Base-by-base conservation (phyloP, 805 yeast species). In the Zygosaccharomyces rouxii region DNA sequence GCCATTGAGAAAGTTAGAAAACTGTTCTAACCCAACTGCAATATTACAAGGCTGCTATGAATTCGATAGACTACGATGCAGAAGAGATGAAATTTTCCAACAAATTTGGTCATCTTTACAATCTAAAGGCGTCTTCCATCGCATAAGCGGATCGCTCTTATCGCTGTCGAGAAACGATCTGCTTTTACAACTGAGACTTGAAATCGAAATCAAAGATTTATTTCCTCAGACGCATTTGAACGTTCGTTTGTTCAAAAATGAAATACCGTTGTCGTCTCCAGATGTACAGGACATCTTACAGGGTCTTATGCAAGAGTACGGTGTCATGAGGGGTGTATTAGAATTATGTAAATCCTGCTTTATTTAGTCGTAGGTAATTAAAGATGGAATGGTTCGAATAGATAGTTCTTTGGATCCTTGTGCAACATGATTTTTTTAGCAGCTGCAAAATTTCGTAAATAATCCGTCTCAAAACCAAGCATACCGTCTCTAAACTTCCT, bases 381-480 rank as follows among this genome's bases (percentile, higher is more conserved):
- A 16, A 42, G 39, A 4, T 33, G 46, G 18, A 42, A 42, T 33
- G 46, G 46, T 14, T 22, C 46, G 39, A 23, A 30, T 10, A n/a
- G n/a, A 29, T 19, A 25, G 16, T 42, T 21, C 13, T 35, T 31
- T n/a, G 28, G 26, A 13, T 25, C 48, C 10, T 29, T 48, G 5
- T 47, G 35, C 11, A 62, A 35, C 42, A 63, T 30, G 44, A 52
- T 45, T 13, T 45, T 53, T 51, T 64, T 64, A 7, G 63, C 55
- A 6, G 56, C 56, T 16, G 52, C 55, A 38, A 64, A 55, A 31
- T 49, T 55, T 25, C 55, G 51, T 21, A 63, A 35, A 46, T 49
- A 62, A 46, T 66, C 70, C 3, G 70, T 66, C 49, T 67, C 70
- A 47, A 62, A 64, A 3, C 69, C 70, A 13, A 66, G 46, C 14